Base-by-base conservation (phyloP, 2,329 filamentous ascomycete genomes). In the Trichoderma afroharzianum region DNA sequence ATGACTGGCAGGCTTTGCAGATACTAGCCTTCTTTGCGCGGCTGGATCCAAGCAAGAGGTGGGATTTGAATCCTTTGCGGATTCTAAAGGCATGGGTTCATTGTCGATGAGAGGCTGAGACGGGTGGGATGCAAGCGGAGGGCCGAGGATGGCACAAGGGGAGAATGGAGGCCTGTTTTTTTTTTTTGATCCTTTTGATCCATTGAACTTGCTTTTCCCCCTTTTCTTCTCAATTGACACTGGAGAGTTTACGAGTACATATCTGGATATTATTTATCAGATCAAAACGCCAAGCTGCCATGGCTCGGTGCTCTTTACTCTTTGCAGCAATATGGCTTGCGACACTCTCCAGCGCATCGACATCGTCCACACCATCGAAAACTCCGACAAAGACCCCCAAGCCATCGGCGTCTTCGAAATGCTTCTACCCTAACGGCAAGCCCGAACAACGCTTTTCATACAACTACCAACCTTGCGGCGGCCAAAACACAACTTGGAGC, bases 401-500 rank as follows among this genome's bases (percentile, higher is more conserved):
- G 4, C 32, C 58, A 26, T 62, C 58, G 33, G 15, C 58, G 1
- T 21, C 24, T 2, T 8, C 39, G 18, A 8, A 53, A 33, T 64
- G 69, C 33, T 71, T 50, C 32, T 67, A 67, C 2, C 69, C 69
- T 15, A 33, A 71, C 12, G 62, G 68, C 15, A 32, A 43, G 7
- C 32, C 18, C 11, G 50, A 39, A 3, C 24, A 26, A 15, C 15
- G 43, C 9, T 70, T 55, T 26, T 26, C 24, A 11, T 71, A 59
- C 28, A 67, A 50, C 0, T 67, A 59, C 36, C 24, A 67, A 21
- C 69, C 69, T 3, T 71, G 69, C 47, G 28, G 28, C 3, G 62
- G 69, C 6, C 24, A 6, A 15, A 67, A 67, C 28, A 71, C 69
- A 1, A 71, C 59, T 2, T 71, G 58, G 36, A 30, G 24, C 9